Conservation (phyloP, 1,139 yeast species). For the Geotrichum cucujoidarum region DNA sequence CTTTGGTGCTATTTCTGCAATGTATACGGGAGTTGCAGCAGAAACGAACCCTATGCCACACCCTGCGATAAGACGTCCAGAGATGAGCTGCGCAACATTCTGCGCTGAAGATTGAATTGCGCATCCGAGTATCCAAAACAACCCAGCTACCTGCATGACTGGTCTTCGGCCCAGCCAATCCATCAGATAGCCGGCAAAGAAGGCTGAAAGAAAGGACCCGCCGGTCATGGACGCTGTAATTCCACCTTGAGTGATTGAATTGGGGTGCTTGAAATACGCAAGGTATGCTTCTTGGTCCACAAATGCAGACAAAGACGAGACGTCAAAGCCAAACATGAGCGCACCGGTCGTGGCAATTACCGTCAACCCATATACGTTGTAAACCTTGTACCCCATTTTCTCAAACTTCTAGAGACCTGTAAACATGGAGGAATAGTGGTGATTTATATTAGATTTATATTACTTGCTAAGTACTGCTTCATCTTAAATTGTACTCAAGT, state of each 20-base stretch:
- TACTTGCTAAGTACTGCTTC: too few species aligned
- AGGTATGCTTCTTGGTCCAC: conserved; percentile 65
- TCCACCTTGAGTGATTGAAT: conserved; percentile 63
- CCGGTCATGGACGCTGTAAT: conserved; percentile 91
- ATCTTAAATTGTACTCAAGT: too few species aligned
- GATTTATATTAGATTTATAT: too few species aligned
- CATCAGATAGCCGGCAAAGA: conserved; percentile 44
- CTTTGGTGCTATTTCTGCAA: conserved; percentile 65
- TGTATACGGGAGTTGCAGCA: conserved; percentile 65
- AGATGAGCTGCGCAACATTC: conserved; percentile 64
- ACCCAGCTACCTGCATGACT: conserved; percentile 66
- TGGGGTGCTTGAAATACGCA: conserved; percentile 36
- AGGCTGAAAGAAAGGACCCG: conserved; percentile 61
- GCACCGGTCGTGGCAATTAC: conserved; percentile 79
- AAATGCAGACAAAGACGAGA: conserved; percentile 84
- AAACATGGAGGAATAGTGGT: too few species aligned
- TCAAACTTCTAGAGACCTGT: too few species aligned
- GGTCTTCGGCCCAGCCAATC: conserved; percentile 74
- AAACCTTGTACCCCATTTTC: conserved; percentile 26
- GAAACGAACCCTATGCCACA: conserved; percentile 67
- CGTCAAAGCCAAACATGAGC: conserved; percentile 92
- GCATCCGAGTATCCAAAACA: conserved; percentile 76
- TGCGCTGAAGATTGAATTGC: conserved; percentile 73
- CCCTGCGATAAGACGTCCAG: conserved; percentile 64
- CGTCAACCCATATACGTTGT: conserved; percentile 39